These are phyloP conservation scores for Peterozyma toletana DNA, from an alignment of 805 yeast genomes.

Conservation along the genomic window DNA sequence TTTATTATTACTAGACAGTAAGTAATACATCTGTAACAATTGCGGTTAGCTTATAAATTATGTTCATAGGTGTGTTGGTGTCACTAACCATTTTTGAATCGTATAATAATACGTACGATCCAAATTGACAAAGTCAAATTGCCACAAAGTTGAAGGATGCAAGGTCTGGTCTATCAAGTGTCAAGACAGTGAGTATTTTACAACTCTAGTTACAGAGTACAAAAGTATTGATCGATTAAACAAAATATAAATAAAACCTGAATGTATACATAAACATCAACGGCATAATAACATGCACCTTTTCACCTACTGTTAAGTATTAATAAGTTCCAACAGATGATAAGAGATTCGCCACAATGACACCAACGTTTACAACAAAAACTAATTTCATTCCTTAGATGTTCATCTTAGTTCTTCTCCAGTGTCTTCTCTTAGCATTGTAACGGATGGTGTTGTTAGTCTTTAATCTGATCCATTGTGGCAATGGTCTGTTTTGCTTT, in stretches of 20 bases:
- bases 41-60: too few relatives aligned
- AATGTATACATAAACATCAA: background rate
- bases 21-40: too few relatives aligned
- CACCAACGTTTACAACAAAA: background rate
- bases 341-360: too few relatives aligned
- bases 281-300: background rate
- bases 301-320: constrained; percentile 8
- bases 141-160: too few relatives aligned
- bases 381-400: constrained; percentile 44
- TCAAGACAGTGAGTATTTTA: too few relatives aligned
- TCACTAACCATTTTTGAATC: too few relatives aligned
- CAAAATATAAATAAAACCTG: background rate
- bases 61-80: too few relatives aligned
- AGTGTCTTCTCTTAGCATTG: constrained; percentile 99
- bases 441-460: constrained; percentile 96
- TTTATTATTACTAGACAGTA: too few relatives aligned
- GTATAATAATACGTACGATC: too few relatives aligned
- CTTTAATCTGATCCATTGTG: constrained; percentile 99
- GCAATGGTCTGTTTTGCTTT: constrained; percentile 99
- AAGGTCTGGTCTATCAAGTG: too few relatives aligned
- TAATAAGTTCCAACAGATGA: constrained; percentile 17
- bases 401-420: constrained; percentile 99
- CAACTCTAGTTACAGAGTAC: background rate
- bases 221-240: background rate
- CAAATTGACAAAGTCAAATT: too few relatives aligned